Base-by-base conservation (phyloP, 2,329 filamentous ascomycete genomes). In the Penicillium hordei region DNA sequence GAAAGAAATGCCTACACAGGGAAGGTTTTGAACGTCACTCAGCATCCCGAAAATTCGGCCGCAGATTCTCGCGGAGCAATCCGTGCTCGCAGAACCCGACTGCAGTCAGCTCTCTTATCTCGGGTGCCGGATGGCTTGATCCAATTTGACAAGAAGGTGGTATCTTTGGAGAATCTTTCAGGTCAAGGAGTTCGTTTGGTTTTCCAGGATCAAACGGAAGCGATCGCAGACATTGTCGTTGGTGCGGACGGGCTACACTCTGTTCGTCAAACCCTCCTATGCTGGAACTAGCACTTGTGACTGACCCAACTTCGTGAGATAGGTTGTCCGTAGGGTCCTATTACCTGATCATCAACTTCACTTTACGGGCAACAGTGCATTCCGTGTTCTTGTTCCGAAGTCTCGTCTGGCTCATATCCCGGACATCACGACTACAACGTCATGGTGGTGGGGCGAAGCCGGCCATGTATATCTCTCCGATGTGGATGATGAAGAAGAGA, bases 191-290 rank as follows among this genome's bases (percentile, higher is more conserved):
- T 81, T 1, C 61, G 69, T 3, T 68, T 84, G 10, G 46, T 56
- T 0, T 84, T 86, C 56, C 72, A 77, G 13, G 81, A 84, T 60
- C 76, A 76, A 0, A 75, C 74, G 2, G 66, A 73, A 13, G 55
- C 55, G 2, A 59, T 56, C 17, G 75, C 75, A 3, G 81, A 82
- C 59, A 65, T 84, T 0, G 73, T 83, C 1, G 74, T 84, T 2
- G 82, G 81, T 0, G 82, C 79, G 5, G 80, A 84, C 63, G 80
- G 82, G 3, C 83, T 83, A 51, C 76, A 80, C 56, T 82, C 80
- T 5, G 77, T 81, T 61, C 36, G 70, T 58, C 25, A 36, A 33
- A 33, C 1, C n/a, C 21, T 13, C 19, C 21, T 17, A 5, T 31
- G n/a, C 17, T 44, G 6, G 0, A 23, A 34, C 13, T 33, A 15